A percentile compares a stretch with the other conserved stretches of the same genome.
Conservation (phyloP, 2,329 filamentous ascomycete species). For the Microthyrium microscopicum region DNA sequence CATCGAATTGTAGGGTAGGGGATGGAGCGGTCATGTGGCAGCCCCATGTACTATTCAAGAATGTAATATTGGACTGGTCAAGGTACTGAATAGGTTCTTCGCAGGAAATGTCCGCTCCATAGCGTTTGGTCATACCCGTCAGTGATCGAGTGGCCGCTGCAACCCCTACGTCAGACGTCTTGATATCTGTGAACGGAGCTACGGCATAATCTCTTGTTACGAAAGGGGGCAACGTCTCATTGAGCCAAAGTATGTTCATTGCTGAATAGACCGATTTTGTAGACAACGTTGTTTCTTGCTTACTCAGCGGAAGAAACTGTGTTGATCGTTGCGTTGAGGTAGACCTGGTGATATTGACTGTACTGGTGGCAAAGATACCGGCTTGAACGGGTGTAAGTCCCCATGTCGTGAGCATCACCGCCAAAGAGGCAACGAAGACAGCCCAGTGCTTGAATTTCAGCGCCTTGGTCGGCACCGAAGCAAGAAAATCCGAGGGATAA, state of each 20-base stretch:
- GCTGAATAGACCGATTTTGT: slow-evolving; percentile 26
- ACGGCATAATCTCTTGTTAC: slow-evolving; percentile 27
- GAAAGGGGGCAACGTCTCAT: slow-evolving; percentile 27
- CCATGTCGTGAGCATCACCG: slow-evolving; percentile 38
- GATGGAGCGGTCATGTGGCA: slow-evolving; percentile 10
- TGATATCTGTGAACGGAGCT: slow-evolving; percentile 23
- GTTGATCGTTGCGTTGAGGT: slow-evolving; percentile 12
- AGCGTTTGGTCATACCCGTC: slow-evolving; percentile 16
- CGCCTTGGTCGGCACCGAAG: slow-evolving; percentile 27
- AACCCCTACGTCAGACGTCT: neutral
- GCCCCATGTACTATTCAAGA: slow-evolving; percentile 12
- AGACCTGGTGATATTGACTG: slow-evolving; percentile 12
- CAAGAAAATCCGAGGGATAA: slow-evolving; percentile 36
- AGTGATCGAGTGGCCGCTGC: slow-evolving; percentile 9
- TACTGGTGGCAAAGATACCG: slow-evolving; percentile 32
- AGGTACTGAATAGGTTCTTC: slow-evolving; percentile 10
- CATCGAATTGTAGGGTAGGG: too few relatives aligned
- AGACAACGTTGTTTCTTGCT: slow-evolving; percentile 19
- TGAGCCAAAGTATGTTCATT: slow-evolving; percentile 31
- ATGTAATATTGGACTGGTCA: slow-evolving; percentile 2
- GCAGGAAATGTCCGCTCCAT: slow-evolving; percentile 20
- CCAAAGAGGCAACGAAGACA: slow-evolving; percentile 30
- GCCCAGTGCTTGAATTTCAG: slow-evolving; percentile 31
- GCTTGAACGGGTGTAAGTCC: slow-evolving; percentile 37
- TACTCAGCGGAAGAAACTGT: slow-evolving; percentile 12